phyloP scores from a whole-genome alignment of 306 rosid genomes.

The Cicer pinnatifidum region DNA sequence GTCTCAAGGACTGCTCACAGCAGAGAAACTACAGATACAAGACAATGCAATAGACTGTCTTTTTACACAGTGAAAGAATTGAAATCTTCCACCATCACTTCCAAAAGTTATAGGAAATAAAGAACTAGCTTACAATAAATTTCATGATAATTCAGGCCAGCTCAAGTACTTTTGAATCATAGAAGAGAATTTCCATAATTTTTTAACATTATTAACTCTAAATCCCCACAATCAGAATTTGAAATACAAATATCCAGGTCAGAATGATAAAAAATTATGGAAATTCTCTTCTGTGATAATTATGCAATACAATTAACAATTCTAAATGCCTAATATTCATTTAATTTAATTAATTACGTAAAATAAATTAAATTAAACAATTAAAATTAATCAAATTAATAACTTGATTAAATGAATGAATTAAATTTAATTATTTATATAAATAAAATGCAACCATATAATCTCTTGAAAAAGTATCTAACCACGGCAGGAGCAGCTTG shows the following conservation, averaged over 20 bases:
- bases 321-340: no score
- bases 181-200: slow-evolving; percentile 11
- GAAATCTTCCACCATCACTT: slow-evolving; percentile 23
- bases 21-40: slow-evolving; percentile 34
- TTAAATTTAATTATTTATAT: no score
- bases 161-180: slow-evolving; percentile 24
- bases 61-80: slow-evolving; percentile 25
- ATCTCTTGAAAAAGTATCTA: slow-evolving; percentile 49
- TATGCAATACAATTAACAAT: no score
- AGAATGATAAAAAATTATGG: no score
- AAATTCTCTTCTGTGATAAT: no score
- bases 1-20: slow-evolving; percentile 25
- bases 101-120: slow-evolving; percentile 10
- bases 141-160: slow-evolving; percentile 3
- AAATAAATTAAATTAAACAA: no score
- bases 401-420: no score
- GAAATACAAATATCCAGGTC: slow-evolving; percentile 9
- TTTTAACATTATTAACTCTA: not conserved
- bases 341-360: no score
- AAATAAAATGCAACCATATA: no score
- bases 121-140: not conserved
- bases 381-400: no score
- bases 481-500: slow-evolving; percentile 92
- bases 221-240: not conserved
- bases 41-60: slow-evolving; percentile 16